Evolutionary conservation across 371 early-diverging fungal species (phyloP), one percentile per base, ranked within the genome.

Genomic region (Umbelopsis sp.): DNA sequence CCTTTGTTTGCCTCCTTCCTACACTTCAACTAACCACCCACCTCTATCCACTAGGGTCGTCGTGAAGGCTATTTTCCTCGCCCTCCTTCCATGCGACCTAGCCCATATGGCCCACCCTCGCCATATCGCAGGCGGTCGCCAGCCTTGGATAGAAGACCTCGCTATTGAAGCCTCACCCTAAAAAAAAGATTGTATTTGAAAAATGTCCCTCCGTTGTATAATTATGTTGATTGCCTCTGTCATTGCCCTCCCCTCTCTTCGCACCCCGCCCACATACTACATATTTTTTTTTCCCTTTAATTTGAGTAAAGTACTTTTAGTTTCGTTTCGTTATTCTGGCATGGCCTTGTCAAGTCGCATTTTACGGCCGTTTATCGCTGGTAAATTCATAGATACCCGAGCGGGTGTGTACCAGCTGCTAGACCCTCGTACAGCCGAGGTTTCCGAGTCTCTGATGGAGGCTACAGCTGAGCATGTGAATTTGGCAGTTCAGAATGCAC

Each of bases 1-100:
- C 57, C 57, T 57, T 25, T 57, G 32, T 57, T 57, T 57, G 14
- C 9, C 7, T 16, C 1, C 29, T n/a, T 57, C 35, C 57, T 57
- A 18, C 57, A 35, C 12, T 41, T 18, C 16, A 35, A 12, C 57
- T 35, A 22, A 22, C 22, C 22, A 22, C 22, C 22, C 29, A 57
- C 35, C 5, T 37, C 29, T 57, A 5, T 32, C 18, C 14, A 4
- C 14, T 35, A 53, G 57, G 18, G n/a, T 18, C 57, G 35, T 37
- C 22, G 57, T 32, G 29, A 25, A 9, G 57, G 18, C 57, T 57
- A 57, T 57, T 57, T 29, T 57, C 57, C 57, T 4, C 57, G 57
- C 35, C 57, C 57, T 57, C 57, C 57, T 48, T 20, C 48, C 32
- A 35, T 57, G 57, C 57, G 57, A 57, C 57, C 29, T 18, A 57